Evolutionary conservation across 352 stramenopile species (phyloP), one percentile per base, ranked within the genome.

Genomic region (Phytophthora citricola): DNA sequence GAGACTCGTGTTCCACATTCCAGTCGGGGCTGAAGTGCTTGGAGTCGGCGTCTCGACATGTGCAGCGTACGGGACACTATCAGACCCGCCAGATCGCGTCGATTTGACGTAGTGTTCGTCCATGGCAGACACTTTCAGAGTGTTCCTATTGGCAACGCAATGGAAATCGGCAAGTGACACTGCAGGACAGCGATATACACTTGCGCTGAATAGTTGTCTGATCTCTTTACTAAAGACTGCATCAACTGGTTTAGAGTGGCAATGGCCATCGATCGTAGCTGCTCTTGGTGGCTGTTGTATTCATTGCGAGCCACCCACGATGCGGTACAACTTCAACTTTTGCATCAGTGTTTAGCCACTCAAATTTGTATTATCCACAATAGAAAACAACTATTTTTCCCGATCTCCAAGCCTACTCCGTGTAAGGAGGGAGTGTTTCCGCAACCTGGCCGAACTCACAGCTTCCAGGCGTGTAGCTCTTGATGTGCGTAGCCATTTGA

Each of bases 401-500:
- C 44, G 34, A 31, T 53, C 43, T 48, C 27, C 10, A 29, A 15
- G 15, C 22, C 58, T 72, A 72, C 39, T 54, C 14, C 4, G 44
- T 31, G 63, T 83, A 87, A 26, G 73, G 49, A 41, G 75, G 75
- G 34, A 87, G 55, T 15, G 58, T 73, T 29, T 78, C 62, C 14
- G 59, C 44, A 41, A 62, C 59, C 20, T 64, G 32, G 45, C 57
- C 26, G 34, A 85, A 84, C 44, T 71, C 58, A 39, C 78, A 87
- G 34, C 40, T 69, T 4, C 74, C 74, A 10, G 75, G 76, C 3
- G 29, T 78, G 73, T 89, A 87, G 34, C 76, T 87, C 63, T 85
- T 85, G 36, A 81, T 48, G 68, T 89, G 80, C 3, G 78, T 83
- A 5, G 80, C 80, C 26, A 87, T 78, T 66, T 89, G 80, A 3